These are phyloP conservation scores for Oryza nivara DNA, from an alignment of 176 grass and related monocot species.

Conservation along the genomic window DNA sequence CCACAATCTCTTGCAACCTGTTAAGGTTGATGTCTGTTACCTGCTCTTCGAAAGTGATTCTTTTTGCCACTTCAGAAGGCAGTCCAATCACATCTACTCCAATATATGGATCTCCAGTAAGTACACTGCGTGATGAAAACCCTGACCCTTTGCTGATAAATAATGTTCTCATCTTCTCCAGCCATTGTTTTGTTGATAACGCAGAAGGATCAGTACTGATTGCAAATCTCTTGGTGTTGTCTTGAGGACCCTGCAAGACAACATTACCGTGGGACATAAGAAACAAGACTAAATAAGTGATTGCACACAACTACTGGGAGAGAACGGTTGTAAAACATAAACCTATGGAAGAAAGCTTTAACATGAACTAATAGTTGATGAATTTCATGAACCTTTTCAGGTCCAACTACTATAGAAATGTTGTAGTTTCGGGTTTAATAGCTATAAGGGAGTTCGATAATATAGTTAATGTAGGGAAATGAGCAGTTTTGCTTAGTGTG, in stretches of 20 bases:
- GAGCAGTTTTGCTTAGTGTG: neutral
- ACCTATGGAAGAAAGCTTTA: neutral
- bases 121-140: conserved; percentile 91
- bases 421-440: neutral
- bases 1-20: conserved; percentile 73
- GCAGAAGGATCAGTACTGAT: conserved; percentile 56
- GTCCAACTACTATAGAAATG: neutral
- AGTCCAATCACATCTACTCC: conserved; percentile 78
- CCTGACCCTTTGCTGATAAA: conserved; percentile 96
- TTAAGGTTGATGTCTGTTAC: conserved; percentile 76
- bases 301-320: neutral
- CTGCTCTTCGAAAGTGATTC: conserved; percentile 90
- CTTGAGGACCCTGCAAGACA: conserved; percentile 77
- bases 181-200: conserved; percentile 80
- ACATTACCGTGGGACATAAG: conserved; percentile 26
- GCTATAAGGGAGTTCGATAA: neutral
- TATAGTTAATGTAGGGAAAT: neutral
- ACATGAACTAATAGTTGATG: neutral
- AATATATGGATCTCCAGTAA: conserved; percentile 90
- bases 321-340: neutral
- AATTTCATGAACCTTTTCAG: neutral
- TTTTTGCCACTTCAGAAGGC: conserved; percentile 86
- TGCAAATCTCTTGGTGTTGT: conserved; percentile 64
- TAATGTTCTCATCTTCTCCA: conserved; percentile 87
- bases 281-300: conserved; percentile 8